Conservation (phyloP, 106 monocot species). For the Dioscorea alata region DNA sequence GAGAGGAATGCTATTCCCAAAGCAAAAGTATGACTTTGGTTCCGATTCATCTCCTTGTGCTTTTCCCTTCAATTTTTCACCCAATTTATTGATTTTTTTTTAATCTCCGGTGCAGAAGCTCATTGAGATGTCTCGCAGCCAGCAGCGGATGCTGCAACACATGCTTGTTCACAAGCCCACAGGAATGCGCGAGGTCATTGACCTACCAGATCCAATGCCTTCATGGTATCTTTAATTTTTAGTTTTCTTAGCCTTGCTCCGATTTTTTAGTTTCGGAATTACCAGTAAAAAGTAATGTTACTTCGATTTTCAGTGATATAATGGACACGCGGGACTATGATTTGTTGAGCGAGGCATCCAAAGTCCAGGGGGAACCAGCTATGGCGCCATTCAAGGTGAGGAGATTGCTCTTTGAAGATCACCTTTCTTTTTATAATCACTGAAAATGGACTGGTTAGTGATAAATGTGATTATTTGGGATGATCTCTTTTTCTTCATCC, state of each 20-base stretch:
- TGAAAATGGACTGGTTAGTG: no score
- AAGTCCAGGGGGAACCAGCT: constrained; percentile 28
- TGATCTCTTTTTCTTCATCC: no score
- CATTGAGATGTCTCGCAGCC: constrained; percentile 48
- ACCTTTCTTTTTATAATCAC: no score
- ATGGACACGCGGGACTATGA: constrained; percentile 11
- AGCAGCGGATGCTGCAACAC: constrained; percentile 75
- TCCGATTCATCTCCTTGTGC: neutral
- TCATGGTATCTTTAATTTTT: constrained; percentile 13
- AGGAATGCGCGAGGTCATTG: constrained; percentile 25
- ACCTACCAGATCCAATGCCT: constrained; percentile 21
- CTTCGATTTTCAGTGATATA: constrained; percentile 12
- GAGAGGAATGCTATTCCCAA: constrained; percentile 74
- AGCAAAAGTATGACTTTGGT: constrained; percentile 37
- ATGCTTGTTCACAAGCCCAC: constrained; percentile 66
- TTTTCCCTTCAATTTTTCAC: neutral
- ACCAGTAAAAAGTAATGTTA: neutral
- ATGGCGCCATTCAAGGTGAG: no score
- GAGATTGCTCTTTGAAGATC: no score
- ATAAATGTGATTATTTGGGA: no score
- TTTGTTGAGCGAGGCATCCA: constrained; percentile 5
- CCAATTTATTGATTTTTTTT: neutral
- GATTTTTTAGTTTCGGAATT: no score
- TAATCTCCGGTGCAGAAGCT: constrained; percentile 39
- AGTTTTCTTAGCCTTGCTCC: no score